Base-by-base conservation (phyloP, 257 asterid genomes). In the Plantago elongata region DNA sequence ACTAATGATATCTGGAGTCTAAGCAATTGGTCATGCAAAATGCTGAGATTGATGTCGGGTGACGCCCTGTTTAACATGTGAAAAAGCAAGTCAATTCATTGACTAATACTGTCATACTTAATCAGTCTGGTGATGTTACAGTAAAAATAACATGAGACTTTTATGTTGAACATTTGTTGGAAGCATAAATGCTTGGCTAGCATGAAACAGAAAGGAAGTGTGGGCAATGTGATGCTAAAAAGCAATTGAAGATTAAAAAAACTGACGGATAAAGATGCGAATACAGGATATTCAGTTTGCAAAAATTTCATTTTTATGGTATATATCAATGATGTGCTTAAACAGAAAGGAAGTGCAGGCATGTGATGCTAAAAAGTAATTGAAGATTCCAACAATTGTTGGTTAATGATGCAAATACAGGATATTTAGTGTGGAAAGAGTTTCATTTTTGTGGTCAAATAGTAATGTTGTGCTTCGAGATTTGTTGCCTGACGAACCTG, bases 401-500 rank as follows among this genome's bases (percentile, higher is more conserved):
- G 40, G 5, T 34, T 34, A 4, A 34, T 1, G 3, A 34, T 34
- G 40, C 38, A 34, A 34, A 34, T 34, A 47, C 14, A 11, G 52
- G 13, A 47, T 11, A 47, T n/a, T n/a, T 4, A 49, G 54, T 16
- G 5, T 18, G 22, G 11, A 9, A 22, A 22, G 2, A 22, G n/a
- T n/a, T n/a, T n/a, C n/a, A 22, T 22, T 22, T 22, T n/a, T 18
- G 22, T 9, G 9, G 27, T 9, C 9, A 15, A 13, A n/a, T n/a
- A 18, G 17, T 49, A 17, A 49, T 6, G 27, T 2, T 22, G 1
- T 17, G 17, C 12, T 42, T 51, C 29, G 1, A 47, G 16, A 42
- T 15, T 51, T 34, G 40, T 51, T 59, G 45, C 29, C 52, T 45
- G 62, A 66, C 72, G 37, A 50, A 75, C 85, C 83, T 62, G 67